Evolutionary conservation across 1,284 basidiomycete species (phyloP), one percentile per base, ranked within the genome.

Genomic region (Naganishia albida): DNA sequence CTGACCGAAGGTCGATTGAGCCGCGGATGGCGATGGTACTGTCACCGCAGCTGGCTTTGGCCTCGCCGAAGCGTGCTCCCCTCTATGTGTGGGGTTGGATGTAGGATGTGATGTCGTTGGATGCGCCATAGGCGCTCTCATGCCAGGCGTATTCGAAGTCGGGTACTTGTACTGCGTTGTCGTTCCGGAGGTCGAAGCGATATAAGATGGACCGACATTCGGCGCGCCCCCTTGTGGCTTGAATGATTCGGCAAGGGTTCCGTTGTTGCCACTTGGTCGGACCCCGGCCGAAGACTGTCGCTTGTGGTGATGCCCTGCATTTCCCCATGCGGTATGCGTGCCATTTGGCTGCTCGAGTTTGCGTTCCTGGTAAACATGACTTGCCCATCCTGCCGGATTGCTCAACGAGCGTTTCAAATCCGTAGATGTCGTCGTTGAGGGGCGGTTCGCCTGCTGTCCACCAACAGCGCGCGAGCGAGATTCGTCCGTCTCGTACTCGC

Each of bases 331-430:
- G 10, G 34, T 34, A 10, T 34, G 34, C 16, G 42, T 15, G 6
- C 42, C 42, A 20, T 43, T 43, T 15, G 42, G 13, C 42, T 43
- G 42, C 42, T 43, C 34, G 6, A 15, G 3, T 15, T 15, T 15
- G 6, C 42, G 13, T 15, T 43, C 42, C 16, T 43, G 42, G n/a
- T 43, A 20, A 18, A 54, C 52, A 13, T 54, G 34, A 39, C 16
- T 54, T 20, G 52, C 52, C 52, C 38, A 54, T 59, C 44, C 56
- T 25, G 56, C 26, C 30, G 56, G 44, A 38, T 59, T 59, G 18
- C 43, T 48, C 34, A 34, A 34, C 34, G 34, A 34, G 34, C 34
- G 34, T 10, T 34, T 34, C 34, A 34, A 10, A 34, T 34, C 34
- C 34, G 34, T 34, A 10, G 34, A 34, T 34, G 34, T 34, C 13